A percentile compares a stretch with the other conserved stretches of the same genome.
Evolutionary conservation across 164 flowering plant species (phyloP).

Genomic region (Cinnamomum chago): DNA sequence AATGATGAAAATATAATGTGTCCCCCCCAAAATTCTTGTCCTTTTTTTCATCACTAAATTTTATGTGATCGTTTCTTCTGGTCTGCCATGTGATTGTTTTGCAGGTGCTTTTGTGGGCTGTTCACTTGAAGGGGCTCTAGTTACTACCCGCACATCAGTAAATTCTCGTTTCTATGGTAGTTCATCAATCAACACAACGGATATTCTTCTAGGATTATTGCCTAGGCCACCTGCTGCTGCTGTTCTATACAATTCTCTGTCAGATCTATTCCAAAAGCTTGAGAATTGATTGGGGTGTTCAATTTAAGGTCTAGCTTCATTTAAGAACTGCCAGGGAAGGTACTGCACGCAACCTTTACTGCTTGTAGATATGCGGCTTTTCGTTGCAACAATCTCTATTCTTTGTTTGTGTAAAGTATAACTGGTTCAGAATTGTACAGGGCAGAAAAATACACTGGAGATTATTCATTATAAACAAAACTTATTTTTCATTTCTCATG

Average conservation of each 20-base stretch:
- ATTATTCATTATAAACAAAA: background rate
- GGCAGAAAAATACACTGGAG: background rate
- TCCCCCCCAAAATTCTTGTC: background rate
- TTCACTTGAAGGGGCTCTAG: conserved; percentile 82
- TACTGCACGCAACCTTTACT: background rate
- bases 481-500: background rate
- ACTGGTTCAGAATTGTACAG: background rate
- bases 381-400: background rate
- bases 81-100: background rate
- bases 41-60: background rate
- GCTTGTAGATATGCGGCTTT: background rate
- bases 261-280: conserved; percentile 54
- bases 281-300: conserved; percentile 18
- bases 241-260: conserved; percentile 60
- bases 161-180: conserved; percentile 86
- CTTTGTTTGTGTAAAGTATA: conserved; percentile 7
- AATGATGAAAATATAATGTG: background rate
- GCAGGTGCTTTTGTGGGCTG: conserved; percentile 96
- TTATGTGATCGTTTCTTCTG: background rate
- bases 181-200: conserved; percentile 63
- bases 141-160: conserved; percentile 64
- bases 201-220: conserved; percentile 80
- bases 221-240: conserved; percentile 90
- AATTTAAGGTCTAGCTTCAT: background rate
- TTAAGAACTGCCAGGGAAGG: background rate